Percentiles rank a stretch among this genome's conserved stretches.
phyloP scores from a whole-genome alignment of 2,329 filamentous ascomycete genomes.

The Fusarium subglutinans region DNA sequence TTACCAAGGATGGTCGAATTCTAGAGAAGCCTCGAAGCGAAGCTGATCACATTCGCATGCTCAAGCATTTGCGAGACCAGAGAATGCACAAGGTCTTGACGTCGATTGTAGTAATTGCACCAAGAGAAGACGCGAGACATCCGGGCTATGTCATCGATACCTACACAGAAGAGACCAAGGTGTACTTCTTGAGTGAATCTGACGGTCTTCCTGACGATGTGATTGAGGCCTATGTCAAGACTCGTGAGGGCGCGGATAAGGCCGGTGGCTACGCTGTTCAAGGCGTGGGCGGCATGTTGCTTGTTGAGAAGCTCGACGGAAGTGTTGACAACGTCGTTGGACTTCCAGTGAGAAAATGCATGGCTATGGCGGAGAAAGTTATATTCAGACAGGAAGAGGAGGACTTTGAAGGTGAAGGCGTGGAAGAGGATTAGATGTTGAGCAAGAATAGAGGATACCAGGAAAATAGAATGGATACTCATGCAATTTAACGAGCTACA shows the following conservation, averaged over 20 bases:
- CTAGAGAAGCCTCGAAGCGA: constrained; percentile 91
- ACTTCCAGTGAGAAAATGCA: constrained; percentile 78
- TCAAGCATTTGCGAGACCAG: constrained; percentile 82
- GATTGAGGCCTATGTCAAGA: constrained; percentile 80
- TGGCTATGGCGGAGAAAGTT: constrained; percentile 89
- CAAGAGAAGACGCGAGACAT: constrained; percentile 79
- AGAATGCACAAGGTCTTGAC: constrained; percentile 85
- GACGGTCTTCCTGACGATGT: constrained; percentile 78
- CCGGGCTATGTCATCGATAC: constrained; percentile 87
- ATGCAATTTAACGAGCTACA: background rate
- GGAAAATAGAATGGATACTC: background rate
- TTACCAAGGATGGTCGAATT: constrained; percentile 77
- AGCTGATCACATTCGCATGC: constrained; percentile 83
- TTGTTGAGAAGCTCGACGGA: constrained; percentile 90
- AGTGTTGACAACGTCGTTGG: constrained; percentile 95
- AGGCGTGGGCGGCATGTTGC: constrained; percentile 83
- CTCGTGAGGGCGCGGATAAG: constrained; percentile 93
- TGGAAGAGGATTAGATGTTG: constrained; percentile 46
- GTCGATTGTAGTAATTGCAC: constrained; percentile 83
- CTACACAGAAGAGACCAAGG: constrained; percentile 88
- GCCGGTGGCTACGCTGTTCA: constrained; percentile 96
- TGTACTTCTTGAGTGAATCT: constrained; percentile 78
- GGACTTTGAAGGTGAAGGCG: constrained; percentile 60
- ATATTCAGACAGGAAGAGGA: constrained; percentile 77
- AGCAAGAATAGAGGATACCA: background rate